A percentile compares a stretch with the other conserved stretches of the same genome.
These are phyloP conservation scores for Neonectria punicea DNA, from an alignment of 2,329 filamentous ascomycete genomes.

Conservation along the genomic window DNA sequence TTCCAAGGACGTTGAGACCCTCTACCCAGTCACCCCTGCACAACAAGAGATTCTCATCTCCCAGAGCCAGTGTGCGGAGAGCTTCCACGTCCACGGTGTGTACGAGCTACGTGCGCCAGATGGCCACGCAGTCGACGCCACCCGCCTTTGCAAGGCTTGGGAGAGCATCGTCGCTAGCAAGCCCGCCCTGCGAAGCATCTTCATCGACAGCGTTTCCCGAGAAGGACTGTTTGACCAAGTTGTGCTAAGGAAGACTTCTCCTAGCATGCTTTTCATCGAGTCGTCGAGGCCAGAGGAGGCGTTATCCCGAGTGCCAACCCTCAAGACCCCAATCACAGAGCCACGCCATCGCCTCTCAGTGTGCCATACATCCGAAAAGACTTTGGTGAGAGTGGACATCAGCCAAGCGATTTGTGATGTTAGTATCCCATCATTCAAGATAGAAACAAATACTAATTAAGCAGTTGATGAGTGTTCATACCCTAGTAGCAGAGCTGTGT, in stretches of 20 bases:
- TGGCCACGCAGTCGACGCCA: slow-evolving; percentile 53
- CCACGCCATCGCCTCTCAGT: slow-evolving; percentile 63
- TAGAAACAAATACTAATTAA: not conserved
- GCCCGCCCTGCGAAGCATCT: slow-evolving; percentile 60
- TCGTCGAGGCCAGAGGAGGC: slow-evolving; percentile 51
- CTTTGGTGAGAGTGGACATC: slow-evolving; percentile 60
- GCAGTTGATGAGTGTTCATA: slow-evolving; percentile 53
- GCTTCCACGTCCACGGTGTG: slow-evolving; percentile 57
- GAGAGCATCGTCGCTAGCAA: slow-evolving; percentile 59
- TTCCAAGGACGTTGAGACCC: slow-evolving; percentile 59
- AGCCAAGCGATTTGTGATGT: slow-evolving; percentile 63
- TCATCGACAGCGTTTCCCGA: slow-evolving; percentile 61
- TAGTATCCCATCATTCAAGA: slow-evolving; percentile 6
- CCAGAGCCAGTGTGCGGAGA: slow-evolving; percentile 54
- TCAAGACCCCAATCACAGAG: slow-evolving; percentile 50
- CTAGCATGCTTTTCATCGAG: slow-evolving; percentile 65
- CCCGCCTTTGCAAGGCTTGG: slow-evolving; percentile 61
- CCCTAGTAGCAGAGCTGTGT: slow-evolving; percentile 59
- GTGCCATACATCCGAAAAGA: slow-evolving; percentile 56
- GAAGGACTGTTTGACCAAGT: slow-evolving; percentile 62
- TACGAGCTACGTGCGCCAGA: slow-evolving; percentile 57
- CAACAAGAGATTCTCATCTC: slow-evolving; percentile 62
- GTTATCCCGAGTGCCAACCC: slow-evolving; percentile 53
- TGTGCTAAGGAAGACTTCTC: slow-evolving; percentile 58
- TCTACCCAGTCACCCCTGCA: slow-evolving; percentile 58